A percentile compares a stretch with the other conserved stretches of the same genome.
phyloP scores from a whole-genome alignment of 2,329 filamentous ascomycete genomes.

The Verticillium klebahnii region DNA sequence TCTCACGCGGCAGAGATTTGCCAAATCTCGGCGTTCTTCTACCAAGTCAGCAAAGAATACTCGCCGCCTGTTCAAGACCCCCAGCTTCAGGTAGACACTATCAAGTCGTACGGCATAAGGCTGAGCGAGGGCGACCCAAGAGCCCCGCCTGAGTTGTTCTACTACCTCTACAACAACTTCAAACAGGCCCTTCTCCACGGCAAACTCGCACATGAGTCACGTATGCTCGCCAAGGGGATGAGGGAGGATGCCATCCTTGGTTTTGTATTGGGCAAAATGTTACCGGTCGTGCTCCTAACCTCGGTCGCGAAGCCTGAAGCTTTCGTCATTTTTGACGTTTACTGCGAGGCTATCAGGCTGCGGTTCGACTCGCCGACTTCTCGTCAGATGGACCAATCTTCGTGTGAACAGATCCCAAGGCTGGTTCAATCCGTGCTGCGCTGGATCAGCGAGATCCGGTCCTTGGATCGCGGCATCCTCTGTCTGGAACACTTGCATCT shows the following conservation, averaged over 20 bases:
- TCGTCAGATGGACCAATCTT: conserved; percentile 28
- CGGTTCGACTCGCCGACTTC: conserved; percentile 30
- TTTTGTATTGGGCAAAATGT: conserved; percentile 48
- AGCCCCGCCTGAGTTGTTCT: conserved; percentile 46
- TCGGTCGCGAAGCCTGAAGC: conserved; percentile 26
- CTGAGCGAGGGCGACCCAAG: conserved; percentile 46
- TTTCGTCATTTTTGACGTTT: conserved; percentile 47
- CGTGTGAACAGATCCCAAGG: conserved; percentile 22
- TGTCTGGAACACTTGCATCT: conserved; percentile 18
- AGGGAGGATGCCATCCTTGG: conserved; percentile 34
- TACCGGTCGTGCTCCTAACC: conserved; percentile 46
- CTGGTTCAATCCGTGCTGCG: conserved; percentile 16
- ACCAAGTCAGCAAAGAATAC: conserved; percentile 51
- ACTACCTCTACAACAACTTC: conserved; percentile 53
- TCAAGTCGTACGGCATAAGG: conserved; percentile 51
- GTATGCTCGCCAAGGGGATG: conserved; percentile 45
- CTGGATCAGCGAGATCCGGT: conserved; percentile 12
- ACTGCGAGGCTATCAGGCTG: conserved; percentile 36
- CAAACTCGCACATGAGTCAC: conserved; percentile 40
- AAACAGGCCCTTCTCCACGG: conserved; percentile 48
- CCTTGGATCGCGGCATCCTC: conserved; percentile 4
- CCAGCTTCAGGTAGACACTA: conserved; percentile 49
- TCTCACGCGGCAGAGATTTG: conserved; percentile 50
- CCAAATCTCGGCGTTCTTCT: conserved; percentile 50
- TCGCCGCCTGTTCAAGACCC: conserved; percentile 52